Evolutionary conservation across 139 green algal genomes (phyloP).

Genomic region (Chlamydomonas incerta): DNA sequence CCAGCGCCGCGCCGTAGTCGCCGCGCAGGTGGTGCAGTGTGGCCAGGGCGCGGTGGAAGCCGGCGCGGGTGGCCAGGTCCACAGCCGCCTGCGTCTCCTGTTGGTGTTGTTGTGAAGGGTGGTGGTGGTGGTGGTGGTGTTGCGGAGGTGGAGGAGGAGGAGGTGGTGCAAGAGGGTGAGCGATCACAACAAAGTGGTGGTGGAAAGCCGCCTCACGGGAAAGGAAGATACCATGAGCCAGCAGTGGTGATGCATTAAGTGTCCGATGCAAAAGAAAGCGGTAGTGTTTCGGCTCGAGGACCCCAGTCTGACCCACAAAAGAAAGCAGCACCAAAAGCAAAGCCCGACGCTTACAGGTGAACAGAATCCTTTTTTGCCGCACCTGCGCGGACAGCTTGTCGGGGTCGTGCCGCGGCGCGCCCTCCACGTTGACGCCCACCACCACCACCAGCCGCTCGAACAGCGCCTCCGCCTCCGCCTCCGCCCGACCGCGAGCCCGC

Average conservation of each 20-base stretch:
- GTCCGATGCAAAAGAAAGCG: too few relatives aligned
- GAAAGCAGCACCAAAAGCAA: too few relatives aligned
- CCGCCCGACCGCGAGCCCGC: not conserved
- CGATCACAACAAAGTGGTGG: not conserved
- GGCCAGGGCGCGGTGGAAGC: slow-evolving; percentile 39
- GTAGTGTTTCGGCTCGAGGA: too few relatives aligned
- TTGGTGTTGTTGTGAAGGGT: too few relatives aligned
- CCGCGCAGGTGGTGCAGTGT: slow-evolving; percentile 57
- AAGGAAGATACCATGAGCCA: too few relatives aligned
- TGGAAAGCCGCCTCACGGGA: too few relatives aligned
- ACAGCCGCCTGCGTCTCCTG: slow-evolving; percentile 42
- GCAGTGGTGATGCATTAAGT: too few relatives aligned
- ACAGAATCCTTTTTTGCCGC: too few relatives aligned
- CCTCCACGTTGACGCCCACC: slow-evolving; percentile 46
- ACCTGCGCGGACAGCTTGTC: slow-evolving; percentile 37
- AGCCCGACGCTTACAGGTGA: too few relatives aligned
- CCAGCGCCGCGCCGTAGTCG: slow-evolving; percentile 44
- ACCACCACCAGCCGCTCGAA: slow-evolving; percentile 46
- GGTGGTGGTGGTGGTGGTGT: too few relatives aligned
- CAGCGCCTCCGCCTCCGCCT: slow-evolving; percentile 9
- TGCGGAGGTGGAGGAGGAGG: too few relatives aligned
- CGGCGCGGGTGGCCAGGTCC: not conserved
- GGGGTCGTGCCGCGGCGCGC: not conserved
- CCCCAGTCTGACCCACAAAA: too few relatives aligned
- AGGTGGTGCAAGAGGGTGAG: not conserved